Conservation (phyloP, 495 filamentous ascomycete species). For the Penicillium desertorum region DNA sequence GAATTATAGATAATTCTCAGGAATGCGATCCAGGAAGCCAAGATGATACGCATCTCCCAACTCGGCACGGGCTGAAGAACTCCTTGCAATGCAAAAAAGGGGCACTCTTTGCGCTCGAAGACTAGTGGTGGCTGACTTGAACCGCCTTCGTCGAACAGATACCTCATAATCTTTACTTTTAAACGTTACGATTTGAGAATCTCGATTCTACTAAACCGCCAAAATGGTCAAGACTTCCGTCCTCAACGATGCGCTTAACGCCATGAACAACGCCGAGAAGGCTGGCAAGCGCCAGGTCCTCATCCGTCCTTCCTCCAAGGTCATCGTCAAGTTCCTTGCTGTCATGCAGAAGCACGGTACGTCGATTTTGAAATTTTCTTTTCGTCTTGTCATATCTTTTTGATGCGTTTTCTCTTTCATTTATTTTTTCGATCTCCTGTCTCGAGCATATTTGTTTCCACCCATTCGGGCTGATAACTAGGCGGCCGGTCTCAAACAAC, state of each 20-base stretch:
- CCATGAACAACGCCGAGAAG: conserved; percentile 99
- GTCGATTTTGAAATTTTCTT: conserved; percentile 38
- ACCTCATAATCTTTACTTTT: conserved; percentile 63
- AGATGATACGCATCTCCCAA: conserved; percentile 73
- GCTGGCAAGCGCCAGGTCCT: conserved; percentile 96
- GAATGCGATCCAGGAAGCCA: conserved; percentile 16
- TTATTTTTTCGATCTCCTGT: background rate
- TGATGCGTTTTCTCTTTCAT: conserved; percentile 14
- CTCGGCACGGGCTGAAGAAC: conserved; percentile 88
- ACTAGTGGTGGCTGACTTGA: conserved; percentile 80
- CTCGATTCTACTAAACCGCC: conserved; percentile 60
- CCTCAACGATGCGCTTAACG: conserved; percentile 98
- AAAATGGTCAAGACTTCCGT: conserved; percentile 98
- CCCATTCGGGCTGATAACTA: conserved; percentile 98
- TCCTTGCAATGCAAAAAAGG: conserved; percentile 62
- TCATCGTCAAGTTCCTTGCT: conserved; percentile 97
- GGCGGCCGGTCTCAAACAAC: conserved; percentile 74
- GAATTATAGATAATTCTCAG: conserved; percentile 16
- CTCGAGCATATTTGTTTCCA: conserved; percentile 9
- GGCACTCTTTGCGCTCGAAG: conserved; percentile 92
- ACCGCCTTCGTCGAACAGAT: conserved; percentile 54
- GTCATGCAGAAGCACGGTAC: conserved; percentile 99
- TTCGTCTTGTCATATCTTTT: conserved; percentile 6
- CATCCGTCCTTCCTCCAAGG: conserved; percentile 95
- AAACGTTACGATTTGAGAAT: conserved; percentile 76